Base-by-base conservation (phyloP, 2,329 filamentous ascomycete genomes). In the Fusarium tjaetaba region DNA sequence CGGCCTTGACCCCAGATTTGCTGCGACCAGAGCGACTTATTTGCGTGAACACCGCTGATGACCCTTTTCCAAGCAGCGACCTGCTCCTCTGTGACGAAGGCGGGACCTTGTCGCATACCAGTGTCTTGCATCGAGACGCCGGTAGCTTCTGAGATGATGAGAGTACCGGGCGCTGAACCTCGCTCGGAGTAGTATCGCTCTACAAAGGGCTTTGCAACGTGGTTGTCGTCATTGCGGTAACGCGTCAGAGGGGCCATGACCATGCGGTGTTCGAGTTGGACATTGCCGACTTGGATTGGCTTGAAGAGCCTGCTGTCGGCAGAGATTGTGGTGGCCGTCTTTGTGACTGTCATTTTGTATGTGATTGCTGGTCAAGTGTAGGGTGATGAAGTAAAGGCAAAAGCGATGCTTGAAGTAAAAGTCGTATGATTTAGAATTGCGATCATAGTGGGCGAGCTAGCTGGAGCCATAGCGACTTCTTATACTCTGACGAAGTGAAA, bases 171-270 rank as follows among this genome's bases (percentile, higher is more conserved):
- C 0, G 79, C 91, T 14, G 77, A 78, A 20, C 73, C 79, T 14
- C 79, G 74, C 65, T 81, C 79, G 14, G 75, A 70, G 65, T 81
- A 81, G 67, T 81, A 80, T 56, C 76, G 70, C 34, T 73, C 58
- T 48, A 80, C 76, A 39, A 80, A 73, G 1, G 77, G 68, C 14
- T 79, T 70, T 18, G 81, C 76, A 4, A 77, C 75, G 15, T 80
- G 77, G n/a, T 82, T 71, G 62, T 87, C 81, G 61, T 84, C 82
- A 57, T 82, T 82, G 58, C 88, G 86, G 77, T 84, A 85, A 24
- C 88, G 85, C n/a, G 88, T 90, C 52, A 78, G 58, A 2, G 77
- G 71, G 20, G 77, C 72, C 56, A 80, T 69, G 26, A 74, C 77
- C 22, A 79, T 71, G 20, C 77, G 77, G 30, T 78, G 73, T 7